phyloP scores from a whole-genome alignment of 345 rosid species.

The Dipteronia dyeriana region DNA sequence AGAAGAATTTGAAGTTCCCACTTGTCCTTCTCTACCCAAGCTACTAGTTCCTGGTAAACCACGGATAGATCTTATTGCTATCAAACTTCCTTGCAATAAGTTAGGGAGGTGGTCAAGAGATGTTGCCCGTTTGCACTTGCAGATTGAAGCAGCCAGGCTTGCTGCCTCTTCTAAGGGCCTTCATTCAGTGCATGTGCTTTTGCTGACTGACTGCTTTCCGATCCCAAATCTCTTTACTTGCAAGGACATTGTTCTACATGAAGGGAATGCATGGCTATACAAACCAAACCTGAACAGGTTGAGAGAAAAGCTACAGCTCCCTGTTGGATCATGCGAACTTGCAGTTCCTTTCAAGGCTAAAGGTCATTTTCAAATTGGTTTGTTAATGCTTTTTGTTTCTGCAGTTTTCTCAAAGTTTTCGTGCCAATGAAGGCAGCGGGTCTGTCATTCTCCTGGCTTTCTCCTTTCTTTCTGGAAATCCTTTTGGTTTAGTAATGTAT shows the following conservation, averaged over 20 bases:
- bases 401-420: conserved; percentile 5
- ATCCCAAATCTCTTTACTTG: conserved; percentile 79
- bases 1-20: conserved; percentile 79
- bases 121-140: conserved; percentile 81
- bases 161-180: conserved; percentile 76
- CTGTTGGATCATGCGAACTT: conserved; percentile 87
- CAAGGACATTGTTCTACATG: conserved; percentile 60
- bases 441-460: background rate
- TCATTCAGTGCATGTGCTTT: conserved; percentile 67
- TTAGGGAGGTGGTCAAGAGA: conserved; percentile 77
- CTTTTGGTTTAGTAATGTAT: background rate
- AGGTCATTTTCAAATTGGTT: conserved; percentile 48
- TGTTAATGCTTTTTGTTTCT: conserved; percentile 8
- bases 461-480: background rate
- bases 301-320: conserved; percentile 71
- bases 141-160: conserved; percentile 78
- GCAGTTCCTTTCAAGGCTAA: conserved; percentile 80
- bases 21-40: conserved; percentile 72
- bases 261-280: conserved; percentile 77
- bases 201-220: conserved; percentile 73
- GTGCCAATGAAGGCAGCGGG: background rate
- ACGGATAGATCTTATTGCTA: conserved; percentile 65
- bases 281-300: conserved; percentile 57
- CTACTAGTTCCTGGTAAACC: conserved; percentile 73
- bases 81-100: conserved; percentile 82